phyloP scores from a whole-genome alignment of 2,329 filamentous ascomycete species.

The Phoma herbarum region DNA sequence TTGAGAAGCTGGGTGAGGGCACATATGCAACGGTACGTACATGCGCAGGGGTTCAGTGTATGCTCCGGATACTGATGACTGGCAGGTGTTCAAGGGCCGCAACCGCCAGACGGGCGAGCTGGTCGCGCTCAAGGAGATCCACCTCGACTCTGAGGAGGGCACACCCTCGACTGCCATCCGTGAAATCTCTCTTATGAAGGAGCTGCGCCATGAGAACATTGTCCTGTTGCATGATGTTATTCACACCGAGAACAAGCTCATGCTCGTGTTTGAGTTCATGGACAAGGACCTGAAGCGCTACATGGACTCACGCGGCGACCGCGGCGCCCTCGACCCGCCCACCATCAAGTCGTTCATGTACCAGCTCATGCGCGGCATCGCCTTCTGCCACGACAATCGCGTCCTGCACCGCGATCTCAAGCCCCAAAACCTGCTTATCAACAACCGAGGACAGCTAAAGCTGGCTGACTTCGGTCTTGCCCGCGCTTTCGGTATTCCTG shows the following conservation, averaged over 20 bases:
- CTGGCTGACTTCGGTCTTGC: constrained; percentile 94
- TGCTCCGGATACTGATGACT: constrained; percentile 30
- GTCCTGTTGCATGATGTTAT: constrained; percentile 98
- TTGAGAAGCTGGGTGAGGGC: constrained; percentile 97
- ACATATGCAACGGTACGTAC: constrained; percentile 91
- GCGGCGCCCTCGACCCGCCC: constrained; percentile 84
- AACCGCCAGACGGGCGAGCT: constrained; percentile 97
- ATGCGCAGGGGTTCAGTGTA: not conserved
- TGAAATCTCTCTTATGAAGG: constrained; percentile 99
- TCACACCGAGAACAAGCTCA: constrained; percentile 99
- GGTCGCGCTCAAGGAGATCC: constrained; percentile 97
- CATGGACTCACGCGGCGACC: constrained; percentile 93
- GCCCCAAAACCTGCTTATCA: constrained; percentile 95
- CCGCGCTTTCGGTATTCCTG: constrained; percentile 93
- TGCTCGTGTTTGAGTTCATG: constrained; percentile 99
- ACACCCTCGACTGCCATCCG: constrained; percentile 97
- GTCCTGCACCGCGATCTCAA: constrained; percentile 96
- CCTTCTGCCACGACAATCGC: constrained; percentile 97
- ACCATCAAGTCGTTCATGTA: constrained; percentile 99
- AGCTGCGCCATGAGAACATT: constrained; percentile 98
- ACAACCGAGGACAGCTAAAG: constrained; percentile 88
- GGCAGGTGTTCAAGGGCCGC: constrained; percentile 94
- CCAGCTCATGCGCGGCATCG: constrained; percentile 92
- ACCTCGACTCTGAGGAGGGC: constrained; percentile 97
- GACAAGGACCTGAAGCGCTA: constrained; percentile 98